Conservation (phyloP, 805 yeast species). For the Ogataea minuta region DNA sequence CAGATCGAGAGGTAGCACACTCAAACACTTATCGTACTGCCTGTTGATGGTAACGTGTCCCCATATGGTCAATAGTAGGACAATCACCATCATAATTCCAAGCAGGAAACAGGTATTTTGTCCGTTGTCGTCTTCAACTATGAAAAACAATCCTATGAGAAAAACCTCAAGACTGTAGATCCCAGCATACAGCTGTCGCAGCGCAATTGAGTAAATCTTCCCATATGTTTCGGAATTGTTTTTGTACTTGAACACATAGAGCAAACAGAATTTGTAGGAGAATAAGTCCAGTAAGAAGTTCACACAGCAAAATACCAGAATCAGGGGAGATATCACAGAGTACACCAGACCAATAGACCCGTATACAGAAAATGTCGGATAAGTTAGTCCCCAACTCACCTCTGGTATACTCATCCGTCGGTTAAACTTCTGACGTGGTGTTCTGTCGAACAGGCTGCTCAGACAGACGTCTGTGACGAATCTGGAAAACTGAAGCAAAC, state of each 20-base stretch:
- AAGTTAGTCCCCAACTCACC: slow-evolving; percentile 76
- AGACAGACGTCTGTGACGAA: slow-evolving; percentile 41
- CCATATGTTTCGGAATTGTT: slow-evolving; percentile 69
- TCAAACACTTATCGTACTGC: slow-evolving; percentile 37
- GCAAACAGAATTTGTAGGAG: slow-evolving; percentile 69
- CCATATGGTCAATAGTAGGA: slow-evolving; percentile 52
- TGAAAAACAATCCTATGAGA: slow-evolving; percentile 69
- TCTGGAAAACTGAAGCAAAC: slow-evolving; percentile 57
- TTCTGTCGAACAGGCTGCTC: slow-evolving; percentile 41
- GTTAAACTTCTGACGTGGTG: slow-evolving; percentile 59
- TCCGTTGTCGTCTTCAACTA: slow-evolving; percentile 53
- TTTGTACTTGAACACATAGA: slow-evolving; percentile 50
- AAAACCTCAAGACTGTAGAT: slow-evolving; percentile 78
- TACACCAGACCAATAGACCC: slow-evolving; percentile 79
- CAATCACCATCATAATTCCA: slow-evolving; percentile 45
- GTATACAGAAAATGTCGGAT: slow-evolving; percentile 73
- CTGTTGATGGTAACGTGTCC: slow-evolving; percentile 53
- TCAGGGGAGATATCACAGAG: slow-evolving; percentile 75
- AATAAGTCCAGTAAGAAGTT: slow-evolving; percentile 56
- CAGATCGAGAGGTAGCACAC: slow-evolving; percentile 38
- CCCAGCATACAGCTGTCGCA: slow-evolving; percentile 77
- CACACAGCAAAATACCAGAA: slow-evolving; percentile 56
- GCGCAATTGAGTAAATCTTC: slow-evolving; percentile 65
- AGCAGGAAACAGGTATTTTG: slow-evolving; percentile 47
- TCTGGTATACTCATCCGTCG: slow-evolving; percentile 43